phyloP scores from a whole-genome alignment of 768 basidiomycete genomes.

The Dioszegia hungarica region DNA sequence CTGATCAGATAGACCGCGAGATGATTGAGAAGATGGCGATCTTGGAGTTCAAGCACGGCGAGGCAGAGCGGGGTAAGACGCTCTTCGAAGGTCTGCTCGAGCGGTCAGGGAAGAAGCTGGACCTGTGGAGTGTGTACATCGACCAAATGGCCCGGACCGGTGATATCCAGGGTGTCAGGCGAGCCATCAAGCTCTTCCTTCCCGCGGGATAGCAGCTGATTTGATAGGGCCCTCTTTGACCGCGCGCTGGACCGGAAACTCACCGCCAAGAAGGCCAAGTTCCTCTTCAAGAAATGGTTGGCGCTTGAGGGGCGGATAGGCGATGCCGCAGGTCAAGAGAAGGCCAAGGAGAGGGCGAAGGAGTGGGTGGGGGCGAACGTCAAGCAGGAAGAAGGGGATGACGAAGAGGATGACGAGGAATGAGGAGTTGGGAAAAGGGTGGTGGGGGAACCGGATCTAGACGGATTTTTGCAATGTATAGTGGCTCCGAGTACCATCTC shows the following conservation, averaged over 20 bases:
- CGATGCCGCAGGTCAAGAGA: slow-evolving; percentile 72
- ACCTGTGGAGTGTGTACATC: slow-evolving; percentile 93
- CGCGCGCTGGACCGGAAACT: slow-evolving; percentile 78
- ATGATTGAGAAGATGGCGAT: slow-evolving; percentile 93
- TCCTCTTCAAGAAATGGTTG: slow-evolving; percentile 97
- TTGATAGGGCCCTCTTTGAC: slow-evolving; percentile 70
- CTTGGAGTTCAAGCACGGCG: slow-evolving; percentile 89
- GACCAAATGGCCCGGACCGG: slow-evolving; percentile 84
- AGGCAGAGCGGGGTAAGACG: slow-evolving; percentile 89
- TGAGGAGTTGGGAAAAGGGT: background rate
- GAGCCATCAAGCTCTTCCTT: slow-evolving; percentile 23
- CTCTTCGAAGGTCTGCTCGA: slow-evolving; percentile 95
- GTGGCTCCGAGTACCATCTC: too few species aligned
- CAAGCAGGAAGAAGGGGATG: slow-evolving; percentile 13
- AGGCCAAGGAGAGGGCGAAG: slow-evolving; percentile 80
- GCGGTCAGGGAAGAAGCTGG: slow-evolving; percentile 89
- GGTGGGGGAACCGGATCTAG: too few species aligned
- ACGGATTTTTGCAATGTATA: too few species aligned
- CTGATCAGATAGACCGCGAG: slow-evolving; percentile 67
- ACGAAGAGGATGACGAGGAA: slow-evolving; percentile 21
- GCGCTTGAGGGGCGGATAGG: slow-evolving; percentile 79
- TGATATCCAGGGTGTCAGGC: slow-evolving; percentile 76
- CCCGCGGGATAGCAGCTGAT: background rate
- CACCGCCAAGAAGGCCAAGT: slow-evolving; percentile 93
- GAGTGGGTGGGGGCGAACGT: slow-evolving; percentile 61